These are phyloP conservation scores for Planoprotostelium fungivorum DNA, from an alignment of 78 protist genomes.

Conservation along the genomic window DNA sequence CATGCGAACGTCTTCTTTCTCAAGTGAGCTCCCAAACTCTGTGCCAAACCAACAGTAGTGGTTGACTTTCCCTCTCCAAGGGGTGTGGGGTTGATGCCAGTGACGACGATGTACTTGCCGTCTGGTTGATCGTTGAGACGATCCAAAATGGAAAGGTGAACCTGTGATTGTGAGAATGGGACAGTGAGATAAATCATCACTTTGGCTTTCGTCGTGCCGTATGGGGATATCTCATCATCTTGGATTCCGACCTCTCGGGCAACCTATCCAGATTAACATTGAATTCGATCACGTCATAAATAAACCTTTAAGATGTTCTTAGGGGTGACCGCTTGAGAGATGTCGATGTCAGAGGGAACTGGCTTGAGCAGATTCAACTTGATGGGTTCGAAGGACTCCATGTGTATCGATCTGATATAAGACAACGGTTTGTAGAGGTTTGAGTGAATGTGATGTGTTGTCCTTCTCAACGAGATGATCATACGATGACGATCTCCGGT, in stretches of 20 bases:
- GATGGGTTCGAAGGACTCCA: constrained; percentile 21
- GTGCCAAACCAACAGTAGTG: constrained; percentile 94
- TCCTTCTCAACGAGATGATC: too few species aligned
- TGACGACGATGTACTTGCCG: constrained; percentile 92
- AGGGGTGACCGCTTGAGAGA: constrained; percentile 71
- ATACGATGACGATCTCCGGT: too few species aligned
- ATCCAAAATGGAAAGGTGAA: constrained; percentile 49
- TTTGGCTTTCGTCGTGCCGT: background rate
- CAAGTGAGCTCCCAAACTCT: constrained; percentile 95
- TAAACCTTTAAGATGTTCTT: constrained; percentile 1
- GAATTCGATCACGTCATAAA: background rate
- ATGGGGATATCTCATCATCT: background rate
- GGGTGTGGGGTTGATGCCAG: constrained; percentile 96
- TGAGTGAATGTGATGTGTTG: too few species aligned
- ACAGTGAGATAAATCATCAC: background rate
- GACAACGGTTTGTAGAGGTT: too few species aligned
- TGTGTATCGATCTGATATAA: too few species aligned
- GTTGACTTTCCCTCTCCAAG: constrained; percentile 98
- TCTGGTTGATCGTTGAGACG: constrained; percentile 33
- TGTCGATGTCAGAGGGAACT: constrained; percentile 83
- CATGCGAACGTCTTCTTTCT: constrained; percentile 70
- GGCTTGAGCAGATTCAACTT: constrained; percentile 39
- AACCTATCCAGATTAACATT: background rate
- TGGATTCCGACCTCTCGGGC: background rate
- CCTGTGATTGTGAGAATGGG: constrained; percentile 3